Base-by-base conservation (phyloP, 192 early-diverging fungal genomes). In the Coemansia sp. region DNA sequence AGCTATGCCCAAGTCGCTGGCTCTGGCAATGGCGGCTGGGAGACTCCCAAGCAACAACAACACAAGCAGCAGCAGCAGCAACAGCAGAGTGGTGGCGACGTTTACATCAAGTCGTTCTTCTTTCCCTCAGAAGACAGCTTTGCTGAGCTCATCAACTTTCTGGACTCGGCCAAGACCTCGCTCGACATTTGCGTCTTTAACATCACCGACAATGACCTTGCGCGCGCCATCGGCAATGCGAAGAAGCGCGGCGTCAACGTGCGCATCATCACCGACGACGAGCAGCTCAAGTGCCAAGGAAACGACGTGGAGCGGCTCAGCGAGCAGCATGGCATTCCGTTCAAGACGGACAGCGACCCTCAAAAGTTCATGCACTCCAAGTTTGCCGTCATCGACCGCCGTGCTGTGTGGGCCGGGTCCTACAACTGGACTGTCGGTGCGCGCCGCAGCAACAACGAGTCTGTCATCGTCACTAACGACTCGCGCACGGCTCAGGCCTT, bases 161-260 rank as follows among this genome's bases (percentile, higher is more conserved):
- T 87, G 73, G 74, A 88, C 60, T 79, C 78, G 16, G 87, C 90
- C 20, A 70, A 86, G 49, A 68, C 74, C 3, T 83, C 90, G 4
- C 81, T 93, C 40, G 91, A 93, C 71, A 86, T 90, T 43, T 90
- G 89, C 67, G 90, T 93, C 15, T 93, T 89, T 79, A 89, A 88
- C 72, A 87, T 93, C 66, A 91, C 91, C 3, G 90, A 91, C 70
- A 89, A 93, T 63, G 89, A 90, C 54, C 63, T 91, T 55, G 88
- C 90, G 52, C 87, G 87, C 22, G 89, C 88, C 27, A 80, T 93
- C n/a, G 84, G 86, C 71, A 74, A 77, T 13, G 90, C 90, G 38
- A 85, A 86, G 66, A 64, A 82, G 66, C 77, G 84, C 12, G 82
- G 79, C 34, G 78, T 87, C 55, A 68, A 87, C 12, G 82, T 93